phyloP scores from a whole-genome alignment of 2,329 filamentous ascomycete genomes.

The Knoxdaviesia proteae region DNA sequence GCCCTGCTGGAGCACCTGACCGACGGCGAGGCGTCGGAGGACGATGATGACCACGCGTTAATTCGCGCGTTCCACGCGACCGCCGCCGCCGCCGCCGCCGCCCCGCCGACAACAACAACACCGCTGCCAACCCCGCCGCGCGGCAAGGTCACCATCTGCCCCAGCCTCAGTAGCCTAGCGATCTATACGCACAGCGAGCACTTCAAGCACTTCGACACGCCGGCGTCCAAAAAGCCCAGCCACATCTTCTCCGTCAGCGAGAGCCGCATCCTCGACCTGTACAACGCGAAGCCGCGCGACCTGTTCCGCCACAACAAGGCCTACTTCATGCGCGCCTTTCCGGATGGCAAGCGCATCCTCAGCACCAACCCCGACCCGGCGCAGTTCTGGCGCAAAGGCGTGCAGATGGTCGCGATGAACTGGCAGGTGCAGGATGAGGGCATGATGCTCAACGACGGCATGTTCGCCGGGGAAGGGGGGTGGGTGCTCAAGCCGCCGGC shows the following conservation, averaged over 20 bases:
- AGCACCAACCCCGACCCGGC: conserved; percentile 93
- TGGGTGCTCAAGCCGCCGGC: conserved; percentile 71
- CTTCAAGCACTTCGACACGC: conserved; percentile 51
- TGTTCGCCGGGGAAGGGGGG: conserved; percentile 74
- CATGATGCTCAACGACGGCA: conserved; percentile 92
- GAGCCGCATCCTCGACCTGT: conserved; percentile 41
- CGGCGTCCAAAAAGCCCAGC: conserved; percentile 33
- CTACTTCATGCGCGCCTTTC: conserved; percentile 83
- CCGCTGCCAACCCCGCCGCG: conserved; percentile 22
- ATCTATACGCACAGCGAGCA: conserved; percentile 76
- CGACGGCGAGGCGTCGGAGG: not conserved
- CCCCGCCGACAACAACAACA: not conserved
- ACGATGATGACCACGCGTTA: not conserved
- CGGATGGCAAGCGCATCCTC: conserved; percentile 53
- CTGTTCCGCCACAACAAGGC: conserved; percentile 75
- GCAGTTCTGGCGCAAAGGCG: conserved; percentile 76
- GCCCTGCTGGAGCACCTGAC: too few relatives aligned
- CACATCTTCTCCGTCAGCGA: conserved; percentile 84
- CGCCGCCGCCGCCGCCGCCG: conserved; percentile 1
- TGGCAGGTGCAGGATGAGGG: conserved; percentile 91
- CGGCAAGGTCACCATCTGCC: conserved; percentile 41
- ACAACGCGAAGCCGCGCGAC: conserved; percentile 43
- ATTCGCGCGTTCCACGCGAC: not conserved
- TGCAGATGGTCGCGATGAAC: conserved; percentile 95
- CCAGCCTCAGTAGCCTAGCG: conserved; percentile 51